Evolutionary conservation across 2,329 filamentous ascomycete genomes (phyloP).

Genomic region (Xylariaceae sp.): DNA sequence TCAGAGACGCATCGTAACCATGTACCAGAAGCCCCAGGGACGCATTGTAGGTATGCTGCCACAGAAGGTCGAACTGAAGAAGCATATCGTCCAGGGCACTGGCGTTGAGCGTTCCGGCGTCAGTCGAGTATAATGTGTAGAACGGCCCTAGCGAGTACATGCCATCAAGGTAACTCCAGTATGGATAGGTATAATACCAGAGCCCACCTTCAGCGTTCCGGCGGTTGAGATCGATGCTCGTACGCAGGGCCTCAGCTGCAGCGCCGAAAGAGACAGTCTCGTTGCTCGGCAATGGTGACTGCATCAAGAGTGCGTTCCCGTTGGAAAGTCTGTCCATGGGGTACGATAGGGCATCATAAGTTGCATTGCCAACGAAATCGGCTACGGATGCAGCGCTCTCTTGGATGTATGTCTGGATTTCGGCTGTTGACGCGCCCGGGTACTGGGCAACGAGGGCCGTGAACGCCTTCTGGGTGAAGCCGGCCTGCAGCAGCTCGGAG

Average conservation of each 20-base stretch:
- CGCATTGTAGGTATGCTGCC: slow-evolving; percentile 19
- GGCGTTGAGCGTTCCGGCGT: neutral
- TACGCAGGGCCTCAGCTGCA: slow-evolving; percentile 19
- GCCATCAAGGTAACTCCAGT: slow-evolving; percentile 51
- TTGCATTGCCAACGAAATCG: slow-evolving; percentile 24
- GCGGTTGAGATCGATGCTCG: slow-evolving; percentile 26
- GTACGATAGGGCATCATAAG: slow-evolving; percentile 21
- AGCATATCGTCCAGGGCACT: slow-evolving; percentile 21
- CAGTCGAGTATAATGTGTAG: slow-evolving; percentile 26
- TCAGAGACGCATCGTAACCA: slow-evolving; percentile 31
- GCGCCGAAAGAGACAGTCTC: slow-evolving; percentile 5
- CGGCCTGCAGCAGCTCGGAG: slow-evolving; percentile 27
- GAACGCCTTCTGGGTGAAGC: slow-evolving; percentile 29
- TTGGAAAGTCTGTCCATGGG: slow-evolving; percentile 29
- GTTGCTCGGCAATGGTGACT: slow-evolving; percentile 8
- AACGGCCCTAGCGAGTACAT: slow-evolving; percentile 47
- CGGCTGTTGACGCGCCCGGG: slow-evolving; percentile 8
- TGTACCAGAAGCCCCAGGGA: slow-evolving; percentile 27
- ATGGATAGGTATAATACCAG: slow-evolving; percentile 40
- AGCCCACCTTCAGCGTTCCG: slow-evolving; percentile 31
- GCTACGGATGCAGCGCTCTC: slow-evolving; percentile 22
- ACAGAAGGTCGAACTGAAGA: slow-evolving; percentile 26
- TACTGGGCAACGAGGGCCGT: slow-evolving; percentile 22
- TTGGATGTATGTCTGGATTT: slow-evolving; percentile 17
- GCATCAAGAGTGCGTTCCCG: slow-evolving; percentile 23